Evolutionary conservation across 2,329 filamentous ascomycete species (phyloP).

Genomic region (Aspergillus pseudoviridinutans): DNA sequence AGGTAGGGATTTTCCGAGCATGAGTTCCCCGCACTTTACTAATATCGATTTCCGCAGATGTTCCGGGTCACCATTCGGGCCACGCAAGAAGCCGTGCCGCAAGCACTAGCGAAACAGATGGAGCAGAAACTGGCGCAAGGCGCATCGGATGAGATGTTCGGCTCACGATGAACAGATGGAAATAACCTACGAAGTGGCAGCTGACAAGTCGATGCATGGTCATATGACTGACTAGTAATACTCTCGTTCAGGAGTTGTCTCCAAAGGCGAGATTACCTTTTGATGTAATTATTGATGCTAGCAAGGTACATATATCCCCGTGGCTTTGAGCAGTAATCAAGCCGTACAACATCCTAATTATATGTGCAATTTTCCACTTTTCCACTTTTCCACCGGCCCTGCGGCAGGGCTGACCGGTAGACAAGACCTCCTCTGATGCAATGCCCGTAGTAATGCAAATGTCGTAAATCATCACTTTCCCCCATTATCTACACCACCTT

Average conservation of each 20-base stretch:
- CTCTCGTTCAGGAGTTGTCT: neutral
- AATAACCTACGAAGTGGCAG: neutral
- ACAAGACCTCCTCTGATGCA: neutral
- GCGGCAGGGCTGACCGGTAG: neutral
- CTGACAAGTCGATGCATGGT: neutral
- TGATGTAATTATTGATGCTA: neutral
- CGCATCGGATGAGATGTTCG: conserved; percentile 16
- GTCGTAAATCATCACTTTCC: conserved; percentile 15
- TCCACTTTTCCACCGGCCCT: neutral
- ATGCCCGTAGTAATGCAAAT: conserved; percentile 2
- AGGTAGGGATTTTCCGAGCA: conserved; percentile 53
- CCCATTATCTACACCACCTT: conserved; percentile 50
- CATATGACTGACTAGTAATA: neutral
- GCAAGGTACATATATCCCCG: neutral
- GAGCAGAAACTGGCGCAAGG: conserved; percentile 70
- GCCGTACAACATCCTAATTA: neutral
- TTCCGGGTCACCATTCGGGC: conserved; percentile 89
- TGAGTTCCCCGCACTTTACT: neutral
- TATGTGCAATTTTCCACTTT: neutral
- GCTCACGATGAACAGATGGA: neutral
- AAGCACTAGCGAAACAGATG: conserved; percentile 78
- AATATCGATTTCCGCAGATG: conserved; percentile 60
- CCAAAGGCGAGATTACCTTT: neutral
- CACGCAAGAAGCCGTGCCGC: conserved; percentile 84
- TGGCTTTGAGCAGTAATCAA: neutral